Evolutionary conservation across 106 monocot species (phyloP).

Genomic region (Iris macrosiphon): DNA sequence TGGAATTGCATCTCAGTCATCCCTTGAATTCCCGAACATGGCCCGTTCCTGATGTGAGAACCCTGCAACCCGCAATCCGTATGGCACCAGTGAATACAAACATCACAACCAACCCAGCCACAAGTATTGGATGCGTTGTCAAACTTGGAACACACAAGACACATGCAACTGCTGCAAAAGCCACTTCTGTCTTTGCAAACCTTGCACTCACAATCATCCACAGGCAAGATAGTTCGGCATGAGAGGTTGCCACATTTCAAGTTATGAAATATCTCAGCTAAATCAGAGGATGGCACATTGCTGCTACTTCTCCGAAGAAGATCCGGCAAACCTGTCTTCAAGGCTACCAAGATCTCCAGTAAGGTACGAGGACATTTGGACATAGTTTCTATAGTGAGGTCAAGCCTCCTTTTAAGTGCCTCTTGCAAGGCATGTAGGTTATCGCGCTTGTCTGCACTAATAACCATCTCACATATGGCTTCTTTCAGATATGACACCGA

Average conservation of each 20-base stretch:
- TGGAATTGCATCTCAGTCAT: constrained; percentile 74
- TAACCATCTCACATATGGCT: constrained; percentile 44
- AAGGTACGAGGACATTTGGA: constrained; percentile 31
- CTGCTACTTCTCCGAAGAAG: constrained; percentile 27
- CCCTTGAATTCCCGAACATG: constrained; percentile 10
- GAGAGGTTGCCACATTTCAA: constrained; percentile 56
- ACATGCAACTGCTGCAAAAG: constrained; percentile 86
- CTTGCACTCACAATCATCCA: constrained; percentile 92
- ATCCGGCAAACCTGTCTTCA: constrained; percentile 67
- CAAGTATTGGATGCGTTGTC: constrained; percentile 84
- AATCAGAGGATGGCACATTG: constrained; percentile 40
- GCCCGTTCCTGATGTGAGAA: constrained; percentile 57
- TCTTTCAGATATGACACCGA: constrained; percentile 59
- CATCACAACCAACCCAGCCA: constrained; percentile 94
- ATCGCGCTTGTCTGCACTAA: constrained; percentile 36
- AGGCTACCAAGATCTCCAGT: constrained; percentile 66
- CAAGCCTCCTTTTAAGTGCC: constrained; percentile 48
- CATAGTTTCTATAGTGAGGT: constrained; percentile 53
- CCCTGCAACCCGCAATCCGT: constrained; percentile 70
- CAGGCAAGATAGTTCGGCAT: constrained; percentile 53
- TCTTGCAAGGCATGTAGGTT: constrained; percentile 42
- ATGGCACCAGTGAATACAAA: constrained; percentile 94
- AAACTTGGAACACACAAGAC: constrained; percentile 79
- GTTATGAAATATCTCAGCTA: constrained; percentile 70
- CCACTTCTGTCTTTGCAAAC: constrained; percentile 57